These are phyloP conservation scores for Leccinum cinnamomeum DNA, from an alignment of 1,284 basidiomycete genomes.

Conservation along the genomic window DNA sequence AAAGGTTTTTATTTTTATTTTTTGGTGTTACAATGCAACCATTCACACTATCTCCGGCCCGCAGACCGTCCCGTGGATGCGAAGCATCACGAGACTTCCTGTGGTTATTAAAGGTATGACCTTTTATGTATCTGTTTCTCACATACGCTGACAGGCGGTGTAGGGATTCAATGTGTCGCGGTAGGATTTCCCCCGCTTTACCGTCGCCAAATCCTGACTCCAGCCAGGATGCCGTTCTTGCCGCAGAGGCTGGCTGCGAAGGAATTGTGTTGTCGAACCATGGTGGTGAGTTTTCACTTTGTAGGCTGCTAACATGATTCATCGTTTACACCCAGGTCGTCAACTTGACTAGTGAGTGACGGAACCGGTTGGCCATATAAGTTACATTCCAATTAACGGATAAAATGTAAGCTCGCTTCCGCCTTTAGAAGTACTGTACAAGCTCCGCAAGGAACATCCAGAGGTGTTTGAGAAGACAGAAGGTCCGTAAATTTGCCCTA, in stretches of 20 bases:
- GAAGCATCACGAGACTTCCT: conserved; percentile 73
- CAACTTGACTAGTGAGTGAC: conserved; percentile 74
- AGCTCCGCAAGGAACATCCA: conserved; percentile 68
- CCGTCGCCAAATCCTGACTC: conserved; percentile 8
- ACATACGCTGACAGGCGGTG: conserved; percentile 8
- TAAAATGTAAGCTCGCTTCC: conserved; percentile 54
- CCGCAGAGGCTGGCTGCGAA: conserved; percentile 83
- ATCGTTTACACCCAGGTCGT: conserved; percentile 48
- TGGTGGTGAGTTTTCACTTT: conserved; percentile 59
- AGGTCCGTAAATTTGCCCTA: conserved; percentile 40
- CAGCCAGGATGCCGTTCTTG: conserved; percentile 78
- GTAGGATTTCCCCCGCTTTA: conserved; percentile 34
- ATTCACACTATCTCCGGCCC: conserved; percentile 6
- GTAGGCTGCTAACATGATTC: conserved; percentile 3
- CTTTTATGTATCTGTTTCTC: background rate
- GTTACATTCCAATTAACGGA: background rate
- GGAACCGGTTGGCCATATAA: conserved; percentile 2
- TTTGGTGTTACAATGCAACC: conserved; percentile 6
- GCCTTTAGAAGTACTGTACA: conserved; percentile 75
- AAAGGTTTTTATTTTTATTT: conserved; percentile 39
- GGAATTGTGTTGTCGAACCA: conserved; percentile 93
- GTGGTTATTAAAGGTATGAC: conserved; percentile 77
- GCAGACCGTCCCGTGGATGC: conserved; percentile 78
- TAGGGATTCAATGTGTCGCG: conserved; percentile 76
- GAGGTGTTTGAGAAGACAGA: conserved; percentile 73